These are phyloP conservation scores for Pisolithus thermaeus DNA, from an alignment of 1,284 basidiomycete genomes.

Conservation along the genomic window DNA sequence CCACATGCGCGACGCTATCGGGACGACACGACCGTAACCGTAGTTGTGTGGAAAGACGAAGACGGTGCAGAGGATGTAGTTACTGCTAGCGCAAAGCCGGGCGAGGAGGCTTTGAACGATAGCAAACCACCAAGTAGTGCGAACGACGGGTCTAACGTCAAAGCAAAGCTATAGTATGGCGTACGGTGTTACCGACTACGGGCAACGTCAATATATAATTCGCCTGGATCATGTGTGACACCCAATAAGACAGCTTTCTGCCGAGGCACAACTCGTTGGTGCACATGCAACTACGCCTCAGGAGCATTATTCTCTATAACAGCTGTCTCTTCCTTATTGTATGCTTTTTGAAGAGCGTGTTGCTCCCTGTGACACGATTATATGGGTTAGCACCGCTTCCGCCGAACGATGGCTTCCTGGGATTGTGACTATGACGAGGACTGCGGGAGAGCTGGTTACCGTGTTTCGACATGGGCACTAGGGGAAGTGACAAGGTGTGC, in stretches of 20 bases:
- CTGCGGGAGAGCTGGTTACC: conserved; percentile 9
- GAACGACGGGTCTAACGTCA: background rate
- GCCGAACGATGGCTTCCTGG: conserved; percentile 28
- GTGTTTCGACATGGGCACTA: conserved; percentile 18
- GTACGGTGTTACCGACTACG: background rate
- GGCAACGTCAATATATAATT: too few relatives aligned
- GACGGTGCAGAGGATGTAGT: conserved; percentile 23
- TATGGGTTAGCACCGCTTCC: conserved; percentile 33
- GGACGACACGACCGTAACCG: conserved; percentile 90
- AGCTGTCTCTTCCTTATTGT: conserved; percentile 14
- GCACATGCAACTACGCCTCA: background rate
- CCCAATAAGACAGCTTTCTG: too few relatives aligned
- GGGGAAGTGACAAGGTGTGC: conserved; percentile 26
- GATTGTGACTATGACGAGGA: conserved; percentile 2
- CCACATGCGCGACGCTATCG: conserved; percentile 75
- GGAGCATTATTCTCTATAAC: background rate
- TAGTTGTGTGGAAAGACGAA: conserved; percentile 73
- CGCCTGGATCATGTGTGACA: too few relatives aligned
- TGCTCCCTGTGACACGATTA: conserved; percentile 27
- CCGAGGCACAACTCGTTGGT: background rate
- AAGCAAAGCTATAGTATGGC: background rate
- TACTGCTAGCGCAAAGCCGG: background rate
- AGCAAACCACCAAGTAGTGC: background rate
- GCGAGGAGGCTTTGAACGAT: background rate
- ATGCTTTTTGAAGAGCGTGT: conserved; percentile 29